phyloP scores from a whole-genome alignment of 2,329 filamentous ascomycete species.

The Colletotrichum caudatum region DNA sequence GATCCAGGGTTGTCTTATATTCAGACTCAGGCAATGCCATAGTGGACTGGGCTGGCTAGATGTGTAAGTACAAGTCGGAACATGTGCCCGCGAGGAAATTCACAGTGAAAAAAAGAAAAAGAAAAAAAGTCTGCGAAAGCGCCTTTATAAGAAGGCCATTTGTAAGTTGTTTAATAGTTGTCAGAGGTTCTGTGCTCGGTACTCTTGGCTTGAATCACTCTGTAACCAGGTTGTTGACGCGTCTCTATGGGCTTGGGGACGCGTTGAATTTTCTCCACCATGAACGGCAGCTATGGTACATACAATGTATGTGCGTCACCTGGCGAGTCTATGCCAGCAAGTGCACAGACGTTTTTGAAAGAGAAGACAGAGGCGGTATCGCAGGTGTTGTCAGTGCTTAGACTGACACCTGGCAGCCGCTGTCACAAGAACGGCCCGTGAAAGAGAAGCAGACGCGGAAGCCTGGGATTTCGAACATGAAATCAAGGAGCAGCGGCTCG shows the following conservation, averaged over 20 bases:
- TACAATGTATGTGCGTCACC: neutral
- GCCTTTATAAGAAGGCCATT: neutral
- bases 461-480: slow-evolving; percentile 4
- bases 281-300: neutral
- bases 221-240: slow-evolving; percentile 6
- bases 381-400: neutral
- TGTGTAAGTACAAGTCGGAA: neutral
- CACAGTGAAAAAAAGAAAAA: neutral
- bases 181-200: neutral
- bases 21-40: slow-evolving; percentile 16
- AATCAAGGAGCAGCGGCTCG: neutral
- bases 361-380: neutral
- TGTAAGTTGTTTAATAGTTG: neutral
- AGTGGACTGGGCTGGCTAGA: neutral
- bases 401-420: slow-evolving; percentile 6
- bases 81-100: neutral
- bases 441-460: neutral
- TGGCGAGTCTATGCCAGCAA: neutral
- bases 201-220: neutral
- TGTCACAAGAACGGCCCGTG: neutral
- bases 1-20: slow-evolving; percentile 15
- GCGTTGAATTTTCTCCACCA: slow-evolving; percentile 11
- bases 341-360: neutral
- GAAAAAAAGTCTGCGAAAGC: neutral
- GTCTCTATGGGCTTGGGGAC: slow-evolving; percentile 19